Evolutionary conservation across 176 grass and related monocot genomes (phyloP), one percentile per base, ranked within the genome.

Genomic region (Ananas comosus): DNA sequence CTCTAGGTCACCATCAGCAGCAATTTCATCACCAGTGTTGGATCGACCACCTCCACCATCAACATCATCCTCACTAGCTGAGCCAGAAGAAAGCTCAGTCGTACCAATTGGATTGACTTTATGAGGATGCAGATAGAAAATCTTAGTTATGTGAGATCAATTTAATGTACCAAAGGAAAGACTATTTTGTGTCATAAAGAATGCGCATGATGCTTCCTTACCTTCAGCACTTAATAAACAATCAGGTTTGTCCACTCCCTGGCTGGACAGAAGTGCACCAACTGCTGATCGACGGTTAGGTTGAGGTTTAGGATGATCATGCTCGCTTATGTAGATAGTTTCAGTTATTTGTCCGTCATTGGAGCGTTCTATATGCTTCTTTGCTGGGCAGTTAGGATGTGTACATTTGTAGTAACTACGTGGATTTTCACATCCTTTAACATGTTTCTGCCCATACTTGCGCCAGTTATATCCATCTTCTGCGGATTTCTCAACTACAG

Each of bases 391-490:
- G 79, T 84, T 84, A 70, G 90, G 90, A 85, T 99, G 95, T 1
- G 95, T 99, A 82, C 95, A 99, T 81, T 99, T 99, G 85, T 99
- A 99, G 78, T 99, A 99, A 75, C 95, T 99, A 76, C 95, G 81
- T 51, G 95, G 95, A 71, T 91, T 91, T 77, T 99, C 95, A 82
- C 89, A 86, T 84, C 95, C 93, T 80, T 97, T 92, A 61, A 90
- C 93, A 73, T 90, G 82, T 75, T 99, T 99, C 73, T 99, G 91
- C n/a, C 91, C 91, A 77, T 96, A 96, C 83, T 96, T 96, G 42
- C 91, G 87, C 91, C 91, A 96, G 70, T 96, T 91, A 83, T 87
- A 96, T 49, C 87, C 84, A 85, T 96, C 91, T 76, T 96, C 91
- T 72, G 83, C 68, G 9, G 84, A 90, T 70, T 90, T 95, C 2